These are phyloP conservation scores for Aphanomyces invadans DNA, from an alignment of 352 stramenopile species.

Conservation along the genomic window DNA sequence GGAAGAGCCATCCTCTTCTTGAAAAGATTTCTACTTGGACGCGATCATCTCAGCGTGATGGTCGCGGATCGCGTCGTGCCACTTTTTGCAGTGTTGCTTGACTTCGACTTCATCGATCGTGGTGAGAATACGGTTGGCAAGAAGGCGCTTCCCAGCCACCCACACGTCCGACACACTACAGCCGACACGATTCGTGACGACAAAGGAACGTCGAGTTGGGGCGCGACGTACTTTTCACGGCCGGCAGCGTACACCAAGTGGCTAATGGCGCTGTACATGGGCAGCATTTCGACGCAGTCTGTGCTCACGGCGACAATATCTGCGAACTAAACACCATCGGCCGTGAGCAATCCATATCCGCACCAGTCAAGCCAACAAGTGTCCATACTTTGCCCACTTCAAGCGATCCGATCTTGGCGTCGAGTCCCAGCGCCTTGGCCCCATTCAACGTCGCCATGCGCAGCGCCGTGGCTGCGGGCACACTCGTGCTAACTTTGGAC, in stretches of 20 bases:
- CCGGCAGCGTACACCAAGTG: constrained; percentile 81
- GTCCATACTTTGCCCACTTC: constrained; percentile 66
- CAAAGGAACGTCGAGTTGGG: background rate
- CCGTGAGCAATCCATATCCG: background rate
- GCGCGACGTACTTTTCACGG: constrained; percentile 50
- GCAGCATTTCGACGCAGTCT: constrained; percentile 78
- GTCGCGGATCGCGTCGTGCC: constrained; percentile 44
- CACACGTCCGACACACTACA: constrained; percentile 81
- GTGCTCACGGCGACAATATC: constrained; percentile 77
- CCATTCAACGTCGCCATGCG: constrained; percentile 87
- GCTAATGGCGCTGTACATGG: constrained; percentile 82
- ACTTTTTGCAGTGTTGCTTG: constrained; percentile 54
- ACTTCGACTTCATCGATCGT: constrained; percentile 60
- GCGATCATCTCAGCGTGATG: constrained; percentile 42
- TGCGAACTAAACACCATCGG: constrained; percentile 31
- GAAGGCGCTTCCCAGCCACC: constrained; percentile 78
- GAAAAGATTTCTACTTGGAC: background rate
- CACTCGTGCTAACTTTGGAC: constrained; percentile 49
- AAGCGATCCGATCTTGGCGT: constrained; percentile 74
- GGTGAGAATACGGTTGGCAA: constrained; percentile 57
- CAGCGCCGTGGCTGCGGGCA: constrained; percentile 50
- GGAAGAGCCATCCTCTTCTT: no score
- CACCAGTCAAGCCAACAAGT: no score
- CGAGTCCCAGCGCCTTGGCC: constrained; percentile 73
- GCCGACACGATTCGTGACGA: constrained; percentile 13